Conservation (phyloP, 495 filamentous ascomycete genomes). For the Penicillium malachiteum region DNA sequence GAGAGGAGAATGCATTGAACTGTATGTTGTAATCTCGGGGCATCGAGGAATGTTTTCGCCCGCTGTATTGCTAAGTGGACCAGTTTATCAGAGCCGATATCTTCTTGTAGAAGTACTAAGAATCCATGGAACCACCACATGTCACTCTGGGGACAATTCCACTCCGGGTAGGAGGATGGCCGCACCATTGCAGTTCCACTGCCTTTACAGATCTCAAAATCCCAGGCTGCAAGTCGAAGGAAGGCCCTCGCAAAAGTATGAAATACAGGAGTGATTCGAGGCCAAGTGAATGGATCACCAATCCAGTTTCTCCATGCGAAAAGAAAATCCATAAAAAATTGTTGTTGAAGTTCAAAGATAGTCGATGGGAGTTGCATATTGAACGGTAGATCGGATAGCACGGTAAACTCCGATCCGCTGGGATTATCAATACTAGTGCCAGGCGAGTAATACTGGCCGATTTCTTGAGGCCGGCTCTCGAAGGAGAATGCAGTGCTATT, state of each 20-base stretch:
- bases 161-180: background rate
- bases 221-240: background rate
- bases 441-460: too few species aligned
- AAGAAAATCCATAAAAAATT: background rate
- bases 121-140: background rate
- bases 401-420: too few species aligned
- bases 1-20: background rate
- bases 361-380: background rate
- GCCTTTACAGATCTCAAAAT: background rate
- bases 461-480: too few species aligned
- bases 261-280: background rate
- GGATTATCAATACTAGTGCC: too few species aligned
- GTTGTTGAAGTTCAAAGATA: background rate
- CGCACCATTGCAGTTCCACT: background rate
- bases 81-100: background rate
- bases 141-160: background rate
- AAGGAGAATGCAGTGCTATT: too few species aligned
- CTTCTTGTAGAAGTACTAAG: background rate
- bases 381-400: too few species aligned
- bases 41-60: background rate
- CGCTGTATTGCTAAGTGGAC: background rate
- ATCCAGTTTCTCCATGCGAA: background rate
- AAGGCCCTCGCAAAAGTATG: background rate
- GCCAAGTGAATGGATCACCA: background rate
- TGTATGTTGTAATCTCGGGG: background rate